These are phyloP conservation scores for Cruciata laevipes DNA, from an alignment of 257 asterid species.

Conservation along the genomic window DNA sequence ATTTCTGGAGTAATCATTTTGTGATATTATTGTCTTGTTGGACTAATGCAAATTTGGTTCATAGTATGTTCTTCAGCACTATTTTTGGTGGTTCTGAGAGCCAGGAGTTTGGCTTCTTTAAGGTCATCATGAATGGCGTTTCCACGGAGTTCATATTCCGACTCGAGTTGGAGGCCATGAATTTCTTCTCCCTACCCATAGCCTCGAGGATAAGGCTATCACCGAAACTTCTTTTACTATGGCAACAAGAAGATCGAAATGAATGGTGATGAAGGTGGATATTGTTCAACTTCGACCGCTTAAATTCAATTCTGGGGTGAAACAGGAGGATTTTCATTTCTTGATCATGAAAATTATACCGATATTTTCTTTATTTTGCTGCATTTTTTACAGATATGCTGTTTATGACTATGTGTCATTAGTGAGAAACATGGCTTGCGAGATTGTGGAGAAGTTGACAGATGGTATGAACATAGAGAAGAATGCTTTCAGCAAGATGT, in stretches of 20 bases:
- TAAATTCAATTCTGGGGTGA: no score
- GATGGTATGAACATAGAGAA: conserved; percentile 28
- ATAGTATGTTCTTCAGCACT: no score
- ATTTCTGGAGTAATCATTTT: no score
- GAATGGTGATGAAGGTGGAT: conserved; percentile 70
- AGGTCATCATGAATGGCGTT: conserved; percentile 55
- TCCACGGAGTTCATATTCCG: conserved; percentile 41
- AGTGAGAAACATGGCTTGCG: conserved; percentile 34
- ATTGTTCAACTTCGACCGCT: no score
- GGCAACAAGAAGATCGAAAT: conserved; percentile 53
- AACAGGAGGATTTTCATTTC: no score
- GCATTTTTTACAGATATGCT: conserved; percentile 17
- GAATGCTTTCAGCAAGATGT: conserved; percentile 28
- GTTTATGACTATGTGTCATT: conserved; percentile 28
- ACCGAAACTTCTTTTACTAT: conserved; percentile 44
- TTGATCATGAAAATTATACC: no score
- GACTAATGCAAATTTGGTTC: no score
- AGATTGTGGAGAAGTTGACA: conserved; percentile 31
- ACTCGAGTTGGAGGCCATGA: conserved; percentile 54
- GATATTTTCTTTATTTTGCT: no score
- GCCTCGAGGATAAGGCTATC: conserved; percentile 43
- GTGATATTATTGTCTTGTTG: no score
- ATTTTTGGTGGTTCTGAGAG: no score
- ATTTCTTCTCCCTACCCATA: conserved; percentile 56
- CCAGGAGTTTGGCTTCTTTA: conserved; percentile 78